Conservation (phyloP, 2,329 filamentous ascomycete genomes). For the Drechslera avenae region DNA sequence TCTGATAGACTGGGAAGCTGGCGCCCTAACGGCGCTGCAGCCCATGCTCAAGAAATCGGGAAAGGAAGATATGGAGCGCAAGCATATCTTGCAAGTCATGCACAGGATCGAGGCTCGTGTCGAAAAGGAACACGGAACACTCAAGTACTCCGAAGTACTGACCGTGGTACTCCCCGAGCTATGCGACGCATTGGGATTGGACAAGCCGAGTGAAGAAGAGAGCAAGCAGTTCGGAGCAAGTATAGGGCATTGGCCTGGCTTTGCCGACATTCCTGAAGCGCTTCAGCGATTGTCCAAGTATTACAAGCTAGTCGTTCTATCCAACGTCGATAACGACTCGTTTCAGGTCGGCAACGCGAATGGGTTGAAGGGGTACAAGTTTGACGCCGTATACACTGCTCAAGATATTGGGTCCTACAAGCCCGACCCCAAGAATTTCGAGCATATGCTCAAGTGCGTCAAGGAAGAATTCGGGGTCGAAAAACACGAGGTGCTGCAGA, state of each 20-base stretch:
- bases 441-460: slow-evolving; percentile 64
- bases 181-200: slow-evolving; percentile 52
- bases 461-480: slow-evolving; percentile 61
- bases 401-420: slow-evolving; percentile 76
- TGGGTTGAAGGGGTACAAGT: slow-evolving; percentile 59
- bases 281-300: slow-evolving; percentile 55
- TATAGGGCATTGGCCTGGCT: slow-evolving; percentile 62
- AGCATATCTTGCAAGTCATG: slow-evolving; percentile 49
- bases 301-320: slow-evolving; percentile 66
- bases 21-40: slow-evolving; percentile 62
- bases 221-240: slow-evolving; percentile 58
- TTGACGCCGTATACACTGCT: slow-evolving; percentile 71
- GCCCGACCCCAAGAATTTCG: slow-evolving; percentile 67
- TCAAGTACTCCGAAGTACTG: slow-evolving; percentile 67
- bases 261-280: slow-evolving; percentile 62
- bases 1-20: slow-evolving; percentile 77
- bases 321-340: slow-evolving; percentile 63
- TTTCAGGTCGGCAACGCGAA: slow-evolving; percentile 57
- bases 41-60: slow-evolving; percentile 52
- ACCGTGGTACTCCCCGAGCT: slow-evolving; percentile 56
- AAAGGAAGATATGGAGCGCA: slow-evolving; percentile 29
- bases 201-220: slow-evolving; percentile 47
- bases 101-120: slow-evolving; percentile 56
- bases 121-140: slow-evolving; percentile 60
- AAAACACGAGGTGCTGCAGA: slow-evolving; percentile 66